Base-by-base conservation (phyloP, 2,329 filamentous ascomycete genomes). In the Microdochium trichocladiopsis region DNA sequence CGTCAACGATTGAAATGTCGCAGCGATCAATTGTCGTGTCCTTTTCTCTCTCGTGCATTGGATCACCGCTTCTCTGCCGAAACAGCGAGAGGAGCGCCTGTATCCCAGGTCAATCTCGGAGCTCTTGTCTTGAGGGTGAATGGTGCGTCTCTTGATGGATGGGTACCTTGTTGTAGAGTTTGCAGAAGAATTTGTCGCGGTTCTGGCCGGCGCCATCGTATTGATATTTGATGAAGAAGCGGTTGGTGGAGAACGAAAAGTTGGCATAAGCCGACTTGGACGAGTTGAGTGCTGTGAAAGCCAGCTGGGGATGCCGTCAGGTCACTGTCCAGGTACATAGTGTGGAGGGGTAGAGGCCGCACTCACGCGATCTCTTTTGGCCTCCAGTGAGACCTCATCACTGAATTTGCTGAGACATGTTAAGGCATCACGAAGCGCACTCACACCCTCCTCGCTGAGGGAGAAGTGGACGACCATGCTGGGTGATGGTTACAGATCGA, bases 221-320 rank as follows among this genome's bases (percentile, higher is more conserved):
- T 50, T 80, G 77, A 68, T 91, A 93, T 33, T 78, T 79, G 6
- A 84, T 80, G 69, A 91, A 91, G 72, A 92, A 92, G 37, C 80
- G 78, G 57, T 73, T 79, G 41, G 80, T 78, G 45, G 85, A 75
- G 51, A 92, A 82, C 8, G 79, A 79, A 61, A 90, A 85, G 53
- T 85, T 86, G 24, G 86, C 84, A 66, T 92, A 92, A 18, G 87
- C 87, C 3, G 88, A 90, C 63, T 89, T 90, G 52, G 88, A 89
- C n/a, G 81, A 80, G 65, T 93, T 93, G 57, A 93, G 73, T 14
- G 88, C 83, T 14, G 87, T 90, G 51, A 93, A 74, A 4, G 85
- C 76, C 57, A 93, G 78, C 88, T 89, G 9, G 6, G 18, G 23
- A 48, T 56, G 31, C 49, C 48, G 47, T 50, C 47, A n/a, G n/a